These are phyloP conservation scores for Globisporangium megalacanthum DNA, from an alignment of 352 stramenopile species.

Conservation along the genomic window DNA sequence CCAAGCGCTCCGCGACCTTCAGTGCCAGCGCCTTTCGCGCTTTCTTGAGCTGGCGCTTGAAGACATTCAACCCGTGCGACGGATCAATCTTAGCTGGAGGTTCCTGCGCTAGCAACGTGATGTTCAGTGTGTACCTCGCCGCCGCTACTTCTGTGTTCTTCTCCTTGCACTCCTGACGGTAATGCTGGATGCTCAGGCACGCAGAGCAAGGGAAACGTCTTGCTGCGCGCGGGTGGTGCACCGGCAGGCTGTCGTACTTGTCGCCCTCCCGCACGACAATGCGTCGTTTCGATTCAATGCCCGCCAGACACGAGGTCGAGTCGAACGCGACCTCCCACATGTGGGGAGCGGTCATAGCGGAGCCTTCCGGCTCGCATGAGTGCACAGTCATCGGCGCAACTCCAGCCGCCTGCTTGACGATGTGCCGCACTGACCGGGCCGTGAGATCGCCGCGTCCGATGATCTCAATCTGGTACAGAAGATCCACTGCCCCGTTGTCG, in stretches of 20 bases:
- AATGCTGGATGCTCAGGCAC: neutral
- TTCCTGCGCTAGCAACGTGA: neutral
- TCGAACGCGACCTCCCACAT: neutral
- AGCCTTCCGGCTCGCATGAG: neutral
- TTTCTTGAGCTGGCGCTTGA: too few species aligned
- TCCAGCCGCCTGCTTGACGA: neutral
- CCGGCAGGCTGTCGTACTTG: neutral
- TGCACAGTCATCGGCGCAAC: too few species aligned
- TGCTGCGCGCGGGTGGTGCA: neutral
- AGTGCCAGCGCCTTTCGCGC: too few species aligned
- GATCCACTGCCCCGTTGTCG: neutral
- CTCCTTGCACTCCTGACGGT: neutral
- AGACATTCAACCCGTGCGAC: too few species aligned
- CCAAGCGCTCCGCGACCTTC: too few species aligned
- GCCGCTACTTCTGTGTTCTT: neutral
- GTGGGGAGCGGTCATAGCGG: neutral
- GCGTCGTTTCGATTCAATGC: neutral
- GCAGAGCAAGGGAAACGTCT: neutral
- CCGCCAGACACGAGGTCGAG: neutral
- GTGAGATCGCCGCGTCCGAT: neutral
- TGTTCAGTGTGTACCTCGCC: neutral
- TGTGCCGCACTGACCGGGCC: neutral
- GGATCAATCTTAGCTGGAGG: too few species aligned
- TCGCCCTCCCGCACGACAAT: neutral
- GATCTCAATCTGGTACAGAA: neutral